Evolutionary conservation across 2,329 filamentous ascomycete genomes (phyloP).

Genomic region (Aspergillus latus): DNA sequence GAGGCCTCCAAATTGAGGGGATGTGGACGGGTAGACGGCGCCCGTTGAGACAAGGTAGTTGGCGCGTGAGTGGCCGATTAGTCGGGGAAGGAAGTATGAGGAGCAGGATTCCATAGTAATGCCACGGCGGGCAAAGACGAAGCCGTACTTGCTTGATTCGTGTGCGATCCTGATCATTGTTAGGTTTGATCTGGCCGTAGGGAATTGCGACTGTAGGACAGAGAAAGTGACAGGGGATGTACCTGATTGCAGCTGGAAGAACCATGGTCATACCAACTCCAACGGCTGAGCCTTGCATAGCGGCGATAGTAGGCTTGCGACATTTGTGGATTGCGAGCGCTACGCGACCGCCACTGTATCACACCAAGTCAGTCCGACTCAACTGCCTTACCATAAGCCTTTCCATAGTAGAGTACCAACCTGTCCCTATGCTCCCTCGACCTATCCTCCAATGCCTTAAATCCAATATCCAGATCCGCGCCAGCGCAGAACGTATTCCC

Average conservation of each 20-base stretch:
- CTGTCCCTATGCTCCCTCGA: constrained; percentile 55
- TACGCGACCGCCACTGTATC: constrained; percentile 32
- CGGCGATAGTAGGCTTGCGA: constrained; percentile 57
- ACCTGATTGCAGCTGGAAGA: constrained; percentile 55
- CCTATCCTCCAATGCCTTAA: constrained; percentile 44
- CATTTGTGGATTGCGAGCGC: constrained; percentile 57
- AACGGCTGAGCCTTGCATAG: constrained; percentile 57
- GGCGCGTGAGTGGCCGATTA: constrained; percentile 56
- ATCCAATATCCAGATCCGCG: constrained; percentile 56
- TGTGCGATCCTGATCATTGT: constrained; percentile 49
- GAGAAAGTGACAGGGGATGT: background rate
- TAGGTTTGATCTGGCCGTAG: background rate
- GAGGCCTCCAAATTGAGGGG: constrained; percentile 53
- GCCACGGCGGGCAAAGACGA: constrained; percentile 70
- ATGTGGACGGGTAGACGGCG: constrained; percentile 53
- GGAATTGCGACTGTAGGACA: background rate
- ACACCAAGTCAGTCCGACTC: background rate
- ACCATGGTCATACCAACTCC: constrained; percentile 61
- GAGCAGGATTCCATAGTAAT: constrained; percentile 71
- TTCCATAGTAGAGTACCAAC: constrained; percentile 31
- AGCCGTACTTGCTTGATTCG: constrained; percentile 64
- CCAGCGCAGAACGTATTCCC: constrained; percentile 52
- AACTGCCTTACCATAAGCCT: background rate
- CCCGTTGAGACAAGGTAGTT: constrained; percentile 60
- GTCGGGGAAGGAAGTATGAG: constrained; percentile 69